A percentile compares a stretch with the other conserved stretches of the same genome.
Evolutionary conservation across 805 yeast species (phyloP).

Genomic region (Kodamaea sagamina): DNA sequence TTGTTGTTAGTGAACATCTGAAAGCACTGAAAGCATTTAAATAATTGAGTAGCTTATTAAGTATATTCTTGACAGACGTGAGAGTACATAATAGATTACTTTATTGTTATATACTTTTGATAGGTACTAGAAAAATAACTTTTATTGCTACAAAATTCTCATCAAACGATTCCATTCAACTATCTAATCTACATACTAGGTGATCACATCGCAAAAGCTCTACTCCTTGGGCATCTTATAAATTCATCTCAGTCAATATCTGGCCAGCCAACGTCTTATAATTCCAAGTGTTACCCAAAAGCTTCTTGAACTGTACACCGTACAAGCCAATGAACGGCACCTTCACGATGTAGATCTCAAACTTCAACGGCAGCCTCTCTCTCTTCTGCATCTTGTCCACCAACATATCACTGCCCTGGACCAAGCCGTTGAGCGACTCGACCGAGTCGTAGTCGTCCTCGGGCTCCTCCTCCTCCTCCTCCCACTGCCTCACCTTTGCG

Average conservation of each 20-base stretch:
- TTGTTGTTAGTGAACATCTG: no score
- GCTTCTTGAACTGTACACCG: slow-evolving; percentile 93
- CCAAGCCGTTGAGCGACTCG: slow-evolving; percentile 54
- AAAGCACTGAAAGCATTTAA: no score
- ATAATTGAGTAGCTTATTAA: no score
- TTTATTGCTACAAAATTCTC: neutral
- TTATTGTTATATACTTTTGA: no score
- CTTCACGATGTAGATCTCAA: slow-evolving; percentile 89
- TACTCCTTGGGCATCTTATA: no score
- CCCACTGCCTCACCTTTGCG: slow-evolving; percentile 30
- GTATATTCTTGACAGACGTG: no score
- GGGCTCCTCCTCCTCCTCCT: slow-evolving; percentile 31
- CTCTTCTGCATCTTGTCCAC: slow-evolving; percentile 58
- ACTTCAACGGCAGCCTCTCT: slow-evolving; percentile 64
- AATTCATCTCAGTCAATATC: slow-evolving; percentile 69
- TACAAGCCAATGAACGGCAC: slow-evolving; percentile 87
- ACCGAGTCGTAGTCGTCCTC: slow-evolving; percentile 53
- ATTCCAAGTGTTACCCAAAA: slow-evolving; percentile 93
- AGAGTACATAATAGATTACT: no score
- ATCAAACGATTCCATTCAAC: neutral
- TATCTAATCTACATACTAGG: slow-evolving; percentile 6
- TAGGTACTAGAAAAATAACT: no score
- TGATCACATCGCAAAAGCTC: no score
- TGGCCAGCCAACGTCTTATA: slow-evolving; percentile 89
- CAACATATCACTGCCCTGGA: slow-evolving; percentile 56